Conservation (phyloP, 2,329 filamentous ascomycete species). For the Exophiala sp. region DNA sequence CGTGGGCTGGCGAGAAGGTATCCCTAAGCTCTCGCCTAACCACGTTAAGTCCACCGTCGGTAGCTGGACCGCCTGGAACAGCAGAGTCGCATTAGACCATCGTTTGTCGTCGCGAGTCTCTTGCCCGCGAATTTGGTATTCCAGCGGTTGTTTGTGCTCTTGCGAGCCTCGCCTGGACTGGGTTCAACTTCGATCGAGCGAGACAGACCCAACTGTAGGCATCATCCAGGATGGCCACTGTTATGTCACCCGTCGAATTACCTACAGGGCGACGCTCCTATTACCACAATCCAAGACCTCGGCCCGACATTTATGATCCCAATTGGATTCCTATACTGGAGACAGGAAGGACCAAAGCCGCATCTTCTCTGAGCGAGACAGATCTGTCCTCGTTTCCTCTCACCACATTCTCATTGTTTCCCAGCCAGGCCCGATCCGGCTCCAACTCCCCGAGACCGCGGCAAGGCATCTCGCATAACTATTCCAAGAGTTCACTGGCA, state of each 20-base stretch:
- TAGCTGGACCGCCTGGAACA: background rate
- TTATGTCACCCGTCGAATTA: conserved; percentile 22
- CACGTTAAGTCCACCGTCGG: background rate
- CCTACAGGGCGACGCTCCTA: conserved; percentile 25
- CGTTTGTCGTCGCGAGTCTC: background rate
- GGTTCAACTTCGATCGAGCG: background rate
- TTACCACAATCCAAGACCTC: conserved; percentile 13
- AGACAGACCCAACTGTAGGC: background rate
- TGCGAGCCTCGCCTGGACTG: background rate
- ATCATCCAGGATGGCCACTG: conserved; percentile 16
- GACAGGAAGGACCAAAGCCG: conserved; percentile 13
- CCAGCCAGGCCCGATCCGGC: conserved; percentile 3
- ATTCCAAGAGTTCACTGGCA: conserved; percentile 24
- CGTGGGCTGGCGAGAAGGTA: background rate
- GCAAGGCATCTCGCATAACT: conserved; percentile 16
- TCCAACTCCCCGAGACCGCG: conserved; percentile 18
- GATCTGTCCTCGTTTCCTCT: conserved; percentile 12
- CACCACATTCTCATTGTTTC: conserved; percentile 22
- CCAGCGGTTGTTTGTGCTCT: background rate
- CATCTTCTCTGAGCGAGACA: conserved; percentile 18
- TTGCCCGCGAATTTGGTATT: background rate
- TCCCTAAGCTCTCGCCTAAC: background rate
- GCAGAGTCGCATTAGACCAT: background rate
- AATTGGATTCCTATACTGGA: conserved; percentile 28
- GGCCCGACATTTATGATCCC: conserved; percentile 25